Base-by-base conservation (phyloP, 441 rosid genomes). In the Kokia cookei region DNA sequence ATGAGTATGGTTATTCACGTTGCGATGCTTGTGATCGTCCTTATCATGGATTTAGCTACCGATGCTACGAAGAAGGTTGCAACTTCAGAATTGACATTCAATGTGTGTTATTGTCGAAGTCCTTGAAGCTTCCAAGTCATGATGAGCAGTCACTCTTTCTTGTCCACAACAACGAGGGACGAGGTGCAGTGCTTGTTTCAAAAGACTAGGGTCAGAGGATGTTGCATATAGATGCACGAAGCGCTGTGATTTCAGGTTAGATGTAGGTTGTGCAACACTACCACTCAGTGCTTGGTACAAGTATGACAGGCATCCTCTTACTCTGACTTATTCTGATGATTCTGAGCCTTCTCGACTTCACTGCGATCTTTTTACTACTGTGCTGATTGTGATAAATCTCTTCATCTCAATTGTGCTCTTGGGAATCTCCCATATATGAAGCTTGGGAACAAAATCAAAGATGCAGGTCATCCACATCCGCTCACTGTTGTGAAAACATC, bases 1-100 rank as follows among this genome's bases (percentile, higher is more conserved):
- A 7, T 2, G 0, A 1, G 3, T 0, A 2, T 19, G 7, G 9
- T 26, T 1, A 2, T 19, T 7, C 13, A 54, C 0, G 1, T 0
- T 54, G 59, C 59, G 0, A 0, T 54, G 59, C 13, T 54, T 54
- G 59, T 0, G 0, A 4, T 11, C 59, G 59, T 54, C 0, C 0
- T 3, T 19, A 8, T 26, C 12, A 54, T 7, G 59, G 59, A 3
- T 54, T 54, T 54, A 8, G 13, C 4, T 54, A 19, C 6, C 0
- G 0, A 54, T 54, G 59, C 24, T 1, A 19, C 59, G 0, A 17
- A 1, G 11, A 17, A 54, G 59, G 3, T 22, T 54, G 59, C 3
- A 12, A 2, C 9, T 54, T 54, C 3, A 0, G 10, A 0, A 17
- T 10, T 2, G 59, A 54, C 59, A 3, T 54, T 54, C 26, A 11